Conservation (phyloP, 305 asterid genomes). For the Stenogyne calaminthoides region DNA sequence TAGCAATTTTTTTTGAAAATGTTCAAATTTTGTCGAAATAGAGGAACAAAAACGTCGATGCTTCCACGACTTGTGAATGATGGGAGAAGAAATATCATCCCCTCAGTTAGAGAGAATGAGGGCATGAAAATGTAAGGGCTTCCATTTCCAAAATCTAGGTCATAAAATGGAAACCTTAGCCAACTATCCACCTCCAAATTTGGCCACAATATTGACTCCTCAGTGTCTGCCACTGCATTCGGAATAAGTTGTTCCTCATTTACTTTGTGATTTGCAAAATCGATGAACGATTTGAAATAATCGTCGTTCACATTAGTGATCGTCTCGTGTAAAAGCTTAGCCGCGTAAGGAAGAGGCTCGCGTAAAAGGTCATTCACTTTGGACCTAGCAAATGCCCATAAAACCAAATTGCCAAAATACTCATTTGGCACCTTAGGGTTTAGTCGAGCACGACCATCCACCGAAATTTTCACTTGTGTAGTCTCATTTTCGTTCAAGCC, state of each 20-base stretch:
- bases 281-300: slow-evolving; percentile 76
- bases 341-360: slow-evolving; percentile 50
- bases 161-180: slow-evolving; percentile 83
- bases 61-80: slow-evolving; percentile 70
- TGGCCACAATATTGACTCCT: slow-evolving; percentile 65
- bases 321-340: slow-evolving; percentile 73
- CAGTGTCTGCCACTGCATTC: slow-evolving; percentile 48
- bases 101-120: slow-evolving; percentile 67
- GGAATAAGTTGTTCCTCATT: slow-evolving; percentile 57
- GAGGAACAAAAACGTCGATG: slow-evolving; percentile 67
- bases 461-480: slow-evolving; percentile 60
- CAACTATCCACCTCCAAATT: slow-evolving; percentile 88
- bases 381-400: slow-evolving; percentile 73
- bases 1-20: slow-evolving; percentile 60
- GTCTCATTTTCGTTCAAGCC: slow-evolving; percentile 51
- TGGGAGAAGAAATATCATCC: slow-evolving; percentile 69
- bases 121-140: slow-evolving; percentile 76
- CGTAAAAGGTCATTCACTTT: slow-evolving; percentile 50
- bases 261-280: slow-evolving; percentile 55
- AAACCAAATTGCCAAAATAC: slow-evolving; percentile 79
- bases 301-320: slow-evolving; percentile 49
- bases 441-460: slow-evolving; percentile 71
- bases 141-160: slow-evolving; percentile 81
- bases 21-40: slow-evolving; percentile 51
- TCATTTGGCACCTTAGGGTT: slow-evolving; percentile 57